Conservation (phyloP, 2,329 filamentous ascomycete genomes). For the Pseudogymnoascus sp. region DNA sequence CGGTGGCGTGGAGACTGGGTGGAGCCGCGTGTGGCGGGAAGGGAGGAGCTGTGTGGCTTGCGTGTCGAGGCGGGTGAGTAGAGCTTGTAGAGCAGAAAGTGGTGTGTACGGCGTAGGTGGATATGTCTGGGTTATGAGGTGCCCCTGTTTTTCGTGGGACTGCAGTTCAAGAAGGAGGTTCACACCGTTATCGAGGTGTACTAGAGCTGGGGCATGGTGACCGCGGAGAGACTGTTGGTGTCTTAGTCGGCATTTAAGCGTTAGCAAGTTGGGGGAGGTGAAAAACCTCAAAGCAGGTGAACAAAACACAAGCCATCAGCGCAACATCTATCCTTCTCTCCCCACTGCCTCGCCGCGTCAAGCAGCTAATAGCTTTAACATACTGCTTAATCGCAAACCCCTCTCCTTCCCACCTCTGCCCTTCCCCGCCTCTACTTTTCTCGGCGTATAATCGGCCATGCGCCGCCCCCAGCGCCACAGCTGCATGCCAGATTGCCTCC, state of each 20-base stretch:
- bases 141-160: not conserved
- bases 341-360: not conserved
- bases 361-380: constrained; percentile 41
- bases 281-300: constrained; percentile 42
- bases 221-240: constrained; percentile 37
- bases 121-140: not conserved
- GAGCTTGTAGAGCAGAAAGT: not conserved
- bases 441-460: constrained; percentile 53
- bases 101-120: not conserved
- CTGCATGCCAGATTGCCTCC: constrained; percentile 54
- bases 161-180: constrained; percentile 29
- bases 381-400: constrained; percentile 54
- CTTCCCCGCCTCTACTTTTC: constrained; percentile 11
- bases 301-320: constrained; percentile 42
- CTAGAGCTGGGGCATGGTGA: constrained; percentile 31
- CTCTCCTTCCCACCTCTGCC: constrained; percentile 24
- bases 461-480: constrained; percentile 59
- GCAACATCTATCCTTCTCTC: constrained; percentile 25
- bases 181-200: constrained; percentile 38
- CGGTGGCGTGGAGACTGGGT: not conserved
- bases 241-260: constrained; percentile 24
- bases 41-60: not conserved
- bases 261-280: too few relatives aligned
- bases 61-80: not conserved
- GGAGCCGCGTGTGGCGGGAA: not conserved